Evolutionary conservation across 140 eudicot species (phyloP), one percentile per base, ranked within the genome.

Genomic region (Anethum foeniculum): DNA sequence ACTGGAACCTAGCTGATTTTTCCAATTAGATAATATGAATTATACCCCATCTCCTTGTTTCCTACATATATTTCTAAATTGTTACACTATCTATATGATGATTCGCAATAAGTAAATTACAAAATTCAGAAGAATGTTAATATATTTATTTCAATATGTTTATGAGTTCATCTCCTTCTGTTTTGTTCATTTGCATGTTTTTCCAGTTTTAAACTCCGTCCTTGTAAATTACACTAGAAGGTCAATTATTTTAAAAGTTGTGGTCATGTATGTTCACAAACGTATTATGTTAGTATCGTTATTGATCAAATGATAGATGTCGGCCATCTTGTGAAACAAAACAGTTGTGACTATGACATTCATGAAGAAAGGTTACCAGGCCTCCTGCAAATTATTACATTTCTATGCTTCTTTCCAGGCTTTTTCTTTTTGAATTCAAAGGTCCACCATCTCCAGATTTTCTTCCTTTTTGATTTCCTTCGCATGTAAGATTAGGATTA

Each of bases 1-100:
- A 74, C 72, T 87, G 90, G 88, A 87, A 47, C 83, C 84, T 78
- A 38, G 79, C 77, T 78, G 90, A 81, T 6, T 64, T 81, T 81
- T 71, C 71, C 0, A 68, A 68, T 16, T 68, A 68, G 74, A 68
- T 36, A 11, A 15, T 34, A 5, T 68, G 25, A 68, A 68, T 68
- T 68, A 14, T 3, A 16, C 7, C n/a, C 9, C 74, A 5, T 12
- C n/a, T 67, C 23, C 9, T 13, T 30, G 6, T 9, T 28, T 67
- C 41, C 6, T 65, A 27, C 72, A 23, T 12, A 11, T 3, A 72
- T 72, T 72, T 1, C 12, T 25, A 43, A 74, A 9, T 75, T 75
- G 78, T 25, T 23, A 60, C 58, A 23, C 19, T n/a, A 25, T 47
- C 52, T 75, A 46, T 75, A 14, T 48, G 47, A 10, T 75, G 41